A percentile compares a stretch with the other conserved stretches of the same genome.
Conservation (phyloP, 1,284 basidiomycete genomes). For the Sanghuangporus sanghuang region DNA sequence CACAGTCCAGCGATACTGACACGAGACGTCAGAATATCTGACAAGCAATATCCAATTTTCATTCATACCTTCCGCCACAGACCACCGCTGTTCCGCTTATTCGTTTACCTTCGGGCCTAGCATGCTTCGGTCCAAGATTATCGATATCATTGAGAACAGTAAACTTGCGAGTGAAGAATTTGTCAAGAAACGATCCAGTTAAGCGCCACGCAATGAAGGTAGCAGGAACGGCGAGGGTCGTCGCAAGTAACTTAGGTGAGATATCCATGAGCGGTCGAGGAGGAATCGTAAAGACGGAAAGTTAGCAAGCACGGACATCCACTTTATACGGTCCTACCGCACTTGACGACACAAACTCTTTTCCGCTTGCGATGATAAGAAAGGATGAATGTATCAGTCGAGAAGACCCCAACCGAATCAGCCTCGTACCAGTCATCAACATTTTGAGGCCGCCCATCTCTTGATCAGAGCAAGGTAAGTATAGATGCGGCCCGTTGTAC, state of each 20-base stretch:
- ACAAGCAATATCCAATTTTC: not conserved
- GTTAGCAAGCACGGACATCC: too few relatives aligned
- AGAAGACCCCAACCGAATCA: too few relatives aligned
- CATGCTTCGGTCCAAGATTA: conserved; percentile 7
- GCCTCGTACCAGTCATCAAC: too few relatives aligned
- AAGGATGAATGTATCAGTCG: too few relatives aligned
- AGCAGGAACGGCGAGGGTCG: conserved; percentile 3
- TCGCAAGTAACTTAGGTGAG: not conserved
- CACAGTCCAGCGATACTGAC: conserved; percentile 26
- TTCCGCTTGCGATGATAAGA: too few relatives aligned
- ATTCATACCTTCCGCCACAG: conserved; percentile 25
- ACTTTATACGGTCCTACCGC: too few relatives aligned
- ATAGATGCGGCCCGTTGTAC: too few relatives aligned
- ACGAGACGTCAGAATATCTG: not conserved
- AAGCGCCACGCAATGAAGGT: conserved; percentile 2
- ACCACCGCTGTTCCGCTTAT: conserved; percentile 25
- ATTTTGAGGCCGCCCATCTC: too few relatives aligned
- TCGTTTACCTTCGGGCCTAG: conserved; percentile 12
- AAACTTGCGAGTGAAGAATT: conserved; percentile 11
- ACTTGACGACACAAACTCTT: too few relatives aligned
- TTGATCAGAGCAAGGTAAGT: too few relatives aligned
- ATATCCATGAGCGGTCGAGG: not conserved
- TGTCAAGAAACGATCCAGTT: conserved; percentile 1
- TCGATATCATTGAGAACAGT: conserved; percentile 15
- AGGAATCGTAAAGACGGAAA: not conserved